Conservation (phyloP, 2,329 filamentous ascomycete species). For the Plenodomus tracheiphilus region DNA sequence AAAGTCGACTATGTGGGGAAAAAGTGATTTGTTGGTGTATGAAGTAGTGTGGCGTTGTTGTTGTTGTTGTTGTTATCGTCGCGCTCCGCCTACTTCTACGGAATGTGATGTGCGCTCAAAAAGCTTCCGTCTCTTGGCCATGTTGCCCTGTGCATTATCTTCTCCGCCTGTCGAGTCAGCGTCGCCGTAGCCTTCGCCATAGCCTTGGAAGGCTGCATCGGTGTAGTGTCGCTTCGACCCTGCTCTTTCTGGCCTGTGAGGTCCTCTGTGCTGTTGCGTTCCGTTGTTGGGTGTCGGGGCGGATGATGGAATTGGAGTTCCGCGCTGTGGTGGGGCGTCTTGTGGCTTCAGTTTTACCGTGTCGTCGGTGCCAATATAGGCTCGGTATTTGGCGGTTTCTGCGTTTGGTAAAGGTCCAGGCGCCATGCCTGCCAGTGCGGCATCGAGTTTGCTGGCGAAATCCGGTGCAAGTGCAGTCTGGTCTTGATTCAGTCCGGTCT, state of each 20-base stretch:
- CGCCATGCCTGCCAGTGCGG: constrained; percentile 47
- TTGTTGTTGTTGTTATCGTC: constrained; percentile 27
- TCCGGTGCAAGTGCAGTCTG: constrained; percentile 27
- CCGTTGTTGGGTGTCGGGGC: constrained; percentile 41
- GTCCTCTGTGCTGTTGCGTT: constrained; percentile 46
- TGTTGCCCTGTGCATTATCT: constrained; percentile 54
- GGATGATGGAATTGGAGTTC: constrained; percentile 20
- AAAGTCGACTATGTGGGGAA: constrained; percentile 11
- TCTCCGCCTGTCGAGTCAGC: constrained; percentile 73
- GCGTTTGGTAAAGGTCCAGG: constrained; percentile 47
- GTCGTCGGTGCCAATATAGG: constrained; percentile 52
- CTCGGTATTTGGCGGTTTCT: constrained; percentile 49
- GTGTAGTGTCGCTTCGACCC: constrained; percentile 77
- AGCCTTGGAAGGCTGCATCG: constrained; percentile 74
- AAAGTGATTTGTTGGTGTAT: constrained; percentile 5
- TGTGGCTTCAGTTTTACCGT: constrained; percentile 32
- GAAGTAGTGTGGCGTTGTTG: neutral
- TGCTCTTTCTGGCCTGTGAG: constrained; percentile 63
- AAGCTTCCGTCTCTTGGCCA: constrained; percentile 41
- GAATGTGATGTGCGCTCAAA: constrained; percentile 41
- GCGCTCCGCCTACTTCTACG: constrained; percentile 41
- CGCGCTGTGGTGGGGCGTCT: constrained; percentile 26
- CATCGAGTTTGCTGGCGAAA: constrained; percentile 42
- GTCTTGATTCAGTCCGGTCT: constrained; percentile 29
- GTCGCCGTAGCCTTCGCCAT: constrained; percentile 71